Evolutionary conservation across 2,329 filamentous ascomycete genomes (phyloP).

Genomic region (Gremmenia infestans): DNA sequence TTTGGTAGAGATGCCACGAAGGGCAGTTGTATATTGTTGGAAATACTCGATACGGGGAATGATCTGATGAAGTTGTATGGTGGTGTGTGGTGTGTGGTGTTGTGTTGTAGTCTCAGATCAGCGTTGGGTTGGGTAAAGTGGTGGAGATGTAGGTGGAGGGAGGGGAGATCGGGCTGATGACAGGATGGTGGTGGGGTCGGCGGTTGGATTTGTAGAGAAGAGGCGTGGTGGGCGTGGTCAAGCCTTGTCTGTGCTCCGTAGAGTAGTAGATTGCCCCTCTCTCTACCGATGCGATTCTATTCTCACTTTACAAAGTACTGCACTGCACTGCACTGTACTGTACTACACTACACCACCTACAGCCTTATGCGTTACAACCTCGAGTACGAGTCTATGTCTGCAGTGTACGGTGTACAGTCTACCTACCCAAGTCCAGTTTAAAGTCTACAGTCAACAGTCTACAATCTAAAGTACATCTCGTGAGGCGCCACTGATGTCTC

Average conservation of each 20-base stretch:
- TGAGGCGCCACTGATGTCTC: not conserved
- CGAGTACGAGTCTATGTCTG: too few species aligned
- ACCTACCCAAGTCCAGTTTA: too few species aligned
- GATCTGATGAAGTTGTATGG: not conserved
- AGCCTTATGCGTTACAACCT: not conserved
- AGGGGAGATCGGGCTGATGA: not conserved
- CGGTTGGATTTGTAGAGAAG: not conserved
- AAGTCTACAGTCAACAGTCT: too few species aligned
- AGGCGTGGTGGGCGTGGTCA: not conserved
- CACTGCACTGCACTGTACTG: too few species aligned
- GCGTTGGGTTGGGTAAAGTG: too few species aligned
- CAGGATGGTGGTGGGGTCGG: not conserved
- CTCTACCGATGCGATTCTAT: too few species aligned
- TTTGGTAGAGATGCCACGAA: not conserved
- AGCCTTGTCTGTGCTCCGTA: not conserved
- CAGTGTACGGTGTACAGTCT: too few species aligned
- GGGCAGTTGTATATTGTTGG: not conserved
- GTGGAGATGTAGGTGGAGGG: not conserved
- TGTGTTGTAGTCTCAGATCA: not conserved
- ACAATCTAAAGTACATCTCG: not conserved
- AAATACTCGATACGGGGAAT: not conserved
- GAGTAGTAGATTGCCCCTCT: not conserved
- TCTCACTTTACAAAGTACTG: too few species aligned
- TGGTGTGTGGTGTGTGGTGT: not conserved
- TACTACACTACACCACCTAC: not conserved